Conservation (phyloP, 2,329 filamentous ascomycete genomes). For the Fusarium lyarnte region DNA sequence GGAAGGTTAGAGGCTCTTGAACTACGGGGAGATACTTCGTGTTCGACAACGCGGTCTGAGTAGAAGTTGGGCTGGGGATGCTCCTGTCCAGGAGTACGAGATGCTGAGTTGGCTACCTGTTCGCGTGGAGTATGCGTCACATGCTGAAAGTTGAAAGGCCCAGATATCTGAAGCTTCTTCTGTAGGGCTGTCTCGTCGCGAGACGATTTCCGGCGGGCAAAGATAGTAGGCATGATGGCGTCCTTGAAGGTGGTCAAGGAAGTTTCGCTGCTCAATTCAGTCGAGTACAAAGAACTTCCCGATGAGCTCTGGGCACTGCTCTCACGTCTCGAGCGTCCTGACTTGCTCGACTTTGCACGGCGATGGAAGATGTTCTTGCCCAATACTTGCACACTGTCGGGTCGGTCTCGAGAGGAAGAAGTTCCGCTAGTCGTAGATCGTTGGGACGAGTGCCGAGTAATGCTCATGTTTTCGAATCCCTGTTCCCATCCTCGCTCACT, state of each 20-base stretch:
- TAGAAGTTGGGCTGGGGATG: constrained; percentile 60
- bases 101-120: constrained; percentile 52
- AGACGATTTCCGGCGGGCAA: constrained; percentile 58
- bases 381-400: constrained; percentile 68
- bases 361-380: constrained; percentile 69
- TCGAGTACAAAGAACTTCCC: constrained; percentile 59
- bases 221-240: constrained; percentile 60
- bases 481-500: constrained; percentile 62
- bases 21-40: constrained; percentile 28
- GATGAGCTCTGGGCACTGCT: constrained; percentile 60
- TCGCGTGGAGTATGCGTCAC: constrained; percentile 67
- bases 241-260: constrained; percentile 51
- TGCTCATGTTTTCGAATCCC: constrained; percentile 55
- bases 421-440: constrained; percentile 64
- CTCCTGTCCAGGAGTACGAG: constrained; percentile 51
- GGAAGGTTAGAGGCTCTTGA: constrained; percentile 40
- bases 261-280: constrained; percentile 53
- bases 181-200: constrained; percentile 46
- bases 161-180: constrained; percentile 65
- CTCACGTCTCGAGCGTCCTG: constrained; percentile 55
- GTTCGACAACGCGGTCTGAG: constrained; percentile 29
- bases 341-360: constrained; percentile 56
- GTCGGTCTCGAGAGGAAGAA: constrained; percentile 62
- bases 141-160: constrained; percentile 74
- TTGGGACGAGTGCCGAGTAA: constrained; percentile 66